Percentiles rank a stretch among this genome's conserved stretches.
phyloP scores from a whole-genome alignment of 1,284 basidiomycete species.

The Sanghuangporus sanghuang region DNA sequence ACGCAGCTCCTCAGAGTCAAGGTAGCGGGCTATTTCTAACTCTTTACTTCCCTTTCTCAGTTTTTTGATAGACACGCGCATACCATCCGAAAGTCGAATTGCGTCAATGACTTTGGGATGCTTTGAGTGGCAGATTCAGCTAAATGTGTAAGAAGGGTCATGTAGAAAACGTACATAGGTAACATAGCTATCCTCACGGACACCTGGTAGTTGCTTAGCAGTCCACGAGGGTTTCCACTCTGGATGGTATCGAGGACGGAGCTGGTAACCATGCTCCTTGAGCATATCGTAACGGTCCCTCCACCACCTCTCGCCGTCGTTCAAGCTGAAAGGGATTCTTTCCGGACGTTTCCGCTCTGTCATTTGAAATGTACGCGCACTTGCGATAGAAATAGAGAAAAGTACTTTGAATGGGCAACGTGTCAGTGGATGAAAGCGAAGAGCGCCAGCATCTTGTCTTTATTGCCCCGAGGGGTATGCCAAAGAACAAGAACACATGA shows the following conservation, averaged over 20 bases:
- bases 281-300: background rate
- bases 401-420: too few relatives aligned
- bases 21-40: background rate
- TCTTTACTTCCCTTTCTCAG: background rate
- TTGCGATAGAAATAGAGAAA: too few relatives aligned
- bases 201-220: background rate
- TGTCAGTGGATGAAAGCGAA: too few relatives aligned
- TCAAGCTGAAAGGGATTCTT: background rate
- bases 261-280: slow-evolving; percentile 17
- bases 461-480: too few relatives aligned
- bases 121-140: background rate
- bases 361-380: too few relatives aligned
- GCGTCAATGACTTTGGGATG: background rate
- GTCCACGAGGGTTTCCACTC: slow-evolving; percentile 23
- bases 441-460: too few relatives aligned
- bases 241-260: slow-evolving; percentile 21
- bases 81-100: background rate
- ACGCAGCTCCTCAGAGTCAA: background rate
- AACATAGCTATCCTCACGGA: slow-evolving; percentile 20
- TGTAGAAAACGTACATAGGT: background rate
- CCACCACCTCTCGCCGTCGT: slow-evolving; percentile 5
- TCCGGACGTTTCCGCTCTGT: background rate
- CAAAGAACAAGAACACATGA: too few relatives aligned
- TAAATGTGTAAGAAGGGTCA: background rate
- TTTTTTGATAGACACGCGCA: background rate